Base-by-base conservation (phyloP, 768 basidiomycete species). In the Artomyces pyxidatus region DNA sequence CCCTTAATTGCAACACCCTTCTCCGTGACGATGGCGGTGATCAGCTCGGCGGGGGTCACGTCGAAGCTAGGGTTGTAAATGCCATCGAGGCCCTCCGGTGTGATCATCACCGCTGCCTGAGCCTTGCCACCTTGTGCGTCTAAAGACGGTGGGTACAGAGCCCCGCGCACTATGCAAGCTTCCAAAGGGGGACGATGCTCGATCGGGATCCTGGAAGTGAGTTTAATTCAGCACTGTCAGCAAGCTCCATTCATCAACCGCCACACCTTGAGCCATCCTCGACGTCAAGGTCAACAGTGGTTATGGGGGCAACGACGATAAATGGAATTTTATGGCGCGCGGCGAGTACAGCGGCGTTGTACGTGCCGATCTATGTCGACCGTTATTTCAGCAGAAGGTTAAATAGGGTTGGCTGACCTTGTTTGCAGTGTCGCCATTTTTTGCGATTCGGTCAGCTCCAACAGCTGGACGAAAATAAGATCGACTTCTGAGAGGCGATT, bases 51-150 rank as follows among this genome's bases (percentile, higher is more conserved):
- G 0, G 94, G 93, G 0, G 95, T 97, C 14, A 98, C 92, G 62
- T 98, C 95, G 66, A 97, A 98, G 54, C 88, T 90, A 1, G 95
- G 93, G 65, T 96, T 98, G 65, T 93, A 95, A 35, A 90, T 78
- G 6, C 66, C 64, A 17, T 65, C 61, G 23, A 63, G 49, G 10
- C 59, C 68, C 39, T 77, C 72, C 0, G 93, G 91, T 0, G 92
- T 92, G 53, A 93, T 80, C 76, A 91, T 80, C 11, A 94, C 86
- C 38, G 85, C 80, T 0, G 82, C 83, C 58, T 90, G 85, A 56
- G 80, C 69, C 46, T 76, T 72, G 17, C 71, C 65, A 0, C 75
- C 77, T 10, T 67, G 53, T 19, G 60, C 60, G 50, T 67, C 64
- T 12, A 61, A 49, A 9, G 68, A 62, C 32, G 69, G 60, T 2